phyloP scores from a whole-genome alignment of 176 grass and related monocot species.

The Musa beccarii region DNA sequence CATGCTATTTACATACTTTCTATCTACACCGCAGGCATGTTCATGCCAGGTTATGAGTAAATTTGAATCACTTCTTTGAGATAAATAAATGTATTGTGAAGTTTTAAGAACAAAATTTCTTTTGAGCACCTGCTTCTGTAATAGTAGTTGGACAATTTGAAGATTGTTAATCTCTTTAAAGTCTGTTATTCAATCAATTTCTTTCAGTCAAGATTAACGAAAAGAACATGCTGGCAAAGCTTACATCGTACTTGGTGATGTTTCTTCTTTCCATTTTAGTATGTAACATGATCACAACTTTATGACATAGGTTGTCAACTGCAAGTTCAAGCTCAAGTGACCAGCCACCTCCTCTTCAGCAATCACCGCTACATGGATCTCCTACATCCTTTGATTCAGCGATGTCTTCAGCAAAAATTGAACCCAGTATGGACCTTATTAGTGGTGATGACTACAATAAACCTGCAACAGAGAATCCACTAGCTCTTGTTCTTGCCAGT shows the following conservation, averaged over 20 bases:
- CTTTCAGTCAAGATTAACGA: not conserved
- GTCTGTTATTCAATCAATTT: not conserved
- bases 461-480: conserved; percentile 48
- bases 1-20: conserved; percentile 3
- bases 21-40: not conserved
- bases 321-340: conserved; percentile 41
- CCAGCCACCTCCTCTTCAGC: conserved; percentile 39
- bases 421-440: conserved; percentile 64
- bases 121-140: too few species aligned
- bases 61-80: not conserved
- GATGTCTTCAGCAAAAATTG: conserved; percentile 23
- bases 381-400: conserved; percentile 31
- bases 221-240: not conserved
- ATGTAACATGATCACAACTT: not conserved
- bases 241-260: not conserved
- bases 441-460: conserved; percentile 72
- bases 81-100: not conserved
- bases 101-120: not conserved
- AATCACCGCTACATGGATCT: conserved; percentile 56
- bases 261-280: not conserved
- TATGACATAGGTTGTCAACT: conserved; percentile 26
- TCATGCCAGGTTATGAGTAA: not conserved
- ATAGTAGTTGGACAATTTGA: too few species aligned
- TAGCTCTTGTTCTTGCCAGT: conserved; percentile 57
- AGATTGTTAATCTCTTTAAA: too few species aligned